Evolutionary conservation across 768 basidiomycete genomes (phyloP).

Genomic region (Macrolepiota albuminosa): DNA sequence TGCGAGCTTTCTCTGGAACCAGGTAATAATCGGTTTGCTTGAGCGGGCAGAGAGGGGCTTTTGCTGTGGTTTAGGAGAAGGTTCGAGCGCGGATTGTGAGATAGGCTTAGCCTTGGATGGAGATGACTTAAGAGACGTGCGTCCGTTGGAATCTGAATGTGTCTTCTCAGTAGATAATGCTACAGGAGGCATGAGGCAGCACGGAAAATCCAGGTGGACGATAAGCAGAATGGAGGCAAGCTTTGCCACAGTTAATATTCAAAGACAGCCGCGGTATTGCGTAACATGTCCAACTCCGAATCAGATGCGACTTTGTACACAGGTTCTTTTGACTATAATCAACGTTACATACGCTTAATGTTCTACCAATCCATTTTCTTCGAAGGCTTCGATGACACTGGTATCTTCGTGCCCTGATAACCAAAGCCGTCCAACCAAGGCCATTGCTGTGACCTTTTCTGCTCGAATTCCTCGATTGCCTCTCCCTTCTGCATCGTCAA

Average conservation of each 20-base stretch:
- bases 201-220: background rate
- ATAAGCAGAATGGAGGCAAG: background rate
- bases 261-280: background rate
- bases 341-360: background rate
- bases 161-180: slow-evolving; percentile 5
- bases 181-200: slow-evolving; percentile 5
- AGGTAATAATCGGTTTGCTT: slow-evolving; percentile 84
- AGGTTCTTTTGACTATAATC: background rate
- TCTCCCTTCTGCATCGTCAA: slow-evolving; percentile 81
- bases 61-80: slow-evolving; percentile 32
- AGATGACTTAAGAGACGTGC: slow-evolving; percentile 14
- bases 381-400: slow-evolving; percentile 36
- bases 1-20: slow-evolving; percentile 84
- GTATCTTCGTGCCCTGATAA: slow-evolving; percentile 76
- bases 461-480: slow-evolving; percentile 78
- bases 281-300: background rate
- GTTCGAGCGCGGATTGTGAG: slow-evolving; percentile 9
- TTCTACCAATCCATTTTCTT: slow-evolving; percentile 74
- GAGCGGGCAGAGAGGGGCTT: slow-evolving; percentile 67
- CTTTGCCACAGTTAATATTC: background rate
- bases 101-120: slow-evolving; percentile 17
- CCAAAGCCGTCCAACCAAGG: slow-evolving; percentile 98
- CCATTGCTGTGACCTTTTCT: slow-evolving; percentile 71
- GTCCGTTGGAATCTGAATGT: slow-evolving; percentile 14
- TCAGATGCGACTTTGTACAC: background rate